Conservation (phyloP, 2,329 filamentous ascomycete species). For the Penicillium rolfsii region DNA sequence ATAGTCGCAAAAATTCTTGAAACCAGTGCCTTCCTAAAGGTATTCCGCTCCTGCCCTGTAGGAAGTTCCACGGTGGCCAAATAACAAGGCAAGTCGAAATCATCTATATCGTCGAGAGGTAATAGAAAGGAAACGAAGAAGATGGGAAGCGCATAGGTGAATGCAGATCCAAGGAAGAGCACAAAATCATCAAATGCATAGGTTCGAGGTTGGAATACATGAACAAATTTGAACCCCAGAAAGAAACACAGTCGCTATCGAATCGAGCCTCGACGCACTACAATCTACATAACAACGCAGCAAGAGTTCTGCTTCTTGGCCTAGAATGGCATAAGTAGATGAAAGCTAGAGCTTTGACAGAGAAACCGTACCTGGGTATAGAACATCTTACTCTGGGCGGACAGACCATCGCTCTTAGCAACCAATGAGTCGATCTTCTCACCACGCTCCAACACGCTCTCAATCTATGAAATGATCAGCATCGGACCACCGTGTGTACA, state of each 20-base stretch:
- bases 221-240: slow-evolving; percentile 16
- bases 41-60: too few species aligned
- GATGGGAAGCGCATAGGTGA: slow-evolving; percentile 4
- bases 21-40: too few species aligned
- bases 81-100: slow-evolving; percentile 6
- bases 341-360: background rate
- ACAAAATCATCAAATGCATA: slow-evolving; percentile 12
- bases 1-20: too few species aligned
- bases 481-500: background rate
- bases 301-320: slow-evolving; percentile 82
- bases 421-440: slow-evolving; percentile 97
- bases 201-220: slow-evolving; percentile 21
- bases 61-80: background rate
- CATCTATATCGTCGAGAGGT: slow-evolving; percentile 2
- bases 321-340: slow-evolving; percentile 40
- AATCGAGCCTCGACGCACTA: background rate
- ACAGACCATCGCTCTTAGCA: slow-evolving; percentile 88
- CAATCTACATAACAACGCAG: slow-evolving; percentile 66
- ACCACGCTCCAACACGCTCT: slow-evolving; percentile 71
- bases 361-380: slow-evolving; percentile 67
- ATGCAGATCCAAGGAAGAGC: slow-evolving; percentile 11
- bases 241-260: slow-evolving; percentile 4
- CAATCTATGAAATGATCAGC: slow-evolving; percentile 48
- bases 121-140: background rate
- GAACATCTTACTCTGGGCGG: slow-evolving; percentile 95